Evolutionary conservation across 228 moss, liverwort and hornwort species (phyloP), one percentile per base, ranked within the genome.

Genomic region (Sphagnum magellanicum): DNA sequence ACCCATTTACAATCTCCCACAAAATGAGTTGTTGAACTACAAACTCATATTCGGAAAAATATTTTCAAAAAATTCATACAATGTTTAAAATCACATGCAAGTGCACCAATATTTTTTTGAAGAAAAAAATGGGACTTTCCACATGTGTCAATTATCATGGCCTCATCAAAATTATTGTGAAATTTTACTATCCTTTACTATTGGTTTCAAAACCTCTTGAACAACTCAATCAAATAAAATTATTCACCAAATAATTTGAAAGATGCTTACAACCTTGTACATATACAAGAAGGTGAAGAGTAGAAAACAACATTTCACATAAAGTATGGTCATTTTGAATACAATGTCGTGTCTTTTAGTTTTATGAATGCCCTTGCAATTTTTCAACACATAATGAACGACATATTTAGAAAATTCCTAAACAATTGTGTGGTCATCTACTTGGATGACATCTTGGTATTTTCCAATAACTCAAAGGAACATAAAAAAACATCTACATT

Each of bases 401-500:
- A 69, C 57, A 69, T 58, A 0, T 69, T 4, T 0, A n/a, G 0
- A 16, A 13, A 53, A 53, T 58, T 69, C 16, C 13, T 69, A 48
- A 17, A 59, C 53, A 15, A 69, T 1, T 55, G 6, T 48, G 69
- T 69, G 16, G 53, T 53, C 10, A 16, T 59, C 9, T 69, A 53
- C 48, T 13, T 69, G 5, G 57, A 69, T 46, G 69, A 69, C n/a
- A 53, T 69, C 10, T 59, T 69, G 15, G 48, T 69, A 6, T 69
- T 55, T 46, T 55, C 53, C n/a, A 53, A 13, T 6, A 49, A 32
- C 48, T 6, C 6, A 14, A 14, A 50, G 0, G 32, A 32, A 15
- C 32, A 32, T 32, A 0, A 32, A 32, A 32, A 32, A 32, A 32
- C n/a, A 17, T 32, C 32, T 32, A 32, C 32, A 47, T 8, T 7